A percentile compares a stretch with the other conserved stretches of the same genome.
Evolutionary conservation across 306 rosid genomes (phyloP).

Genomic region (Sesbania bispinosa): DNA sequence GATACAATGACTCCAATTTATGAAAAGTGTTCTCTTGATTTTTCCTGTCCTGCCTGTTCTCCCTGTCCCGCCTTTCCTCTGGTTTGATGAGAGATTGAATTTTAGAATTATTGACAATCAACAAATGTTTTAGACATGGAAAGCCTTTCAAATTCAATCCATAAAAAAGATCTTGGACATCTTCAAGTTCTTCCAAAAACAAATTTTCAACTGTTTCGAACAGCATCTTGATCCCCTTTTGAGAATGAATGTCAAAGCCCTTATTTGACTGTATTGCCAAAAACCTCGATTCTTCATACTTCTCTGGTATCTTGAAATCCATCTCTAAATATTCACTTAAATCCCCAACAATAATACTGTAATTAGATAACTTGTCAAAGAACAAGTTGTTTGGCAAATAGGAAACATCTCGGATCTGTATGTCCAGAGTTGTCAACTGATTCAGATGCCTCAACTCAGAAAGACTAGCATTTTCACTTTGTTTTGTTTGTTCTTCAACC

Average conservation of each 20-base stretch:
- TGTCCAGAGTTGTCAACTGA: conserved; percentile 20
- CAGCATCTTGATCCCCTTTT: conserved; percentile 28
- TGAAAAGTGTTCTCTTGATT: conserved; percentile 19
- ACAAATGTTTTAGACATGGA: conserved; percentile 32
- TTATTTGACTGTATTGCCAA: conserved; percentile 26
- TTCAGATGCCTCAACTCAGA: conserved; percentile 30
- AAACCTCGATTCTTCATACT: background rate
- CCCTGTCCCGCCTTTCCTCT: background rate
- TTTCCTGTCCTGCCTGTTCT: too few relatives aligned
- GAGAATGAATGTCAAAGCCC: conserved; percentile 10
- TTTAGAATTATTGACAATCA: background rate
- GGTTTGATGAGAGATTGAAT: conserved; percentile 19
- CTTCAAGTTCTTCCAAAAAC: conserved; percentile 21
- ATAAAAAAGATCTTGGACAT: background rate
- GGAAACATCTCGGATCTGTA: conserved; percentile 16
- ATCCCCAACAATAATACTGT: conserved; percentile 40
- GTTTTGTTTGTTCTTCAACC: background rate
- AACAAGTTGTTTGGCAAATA: conserved; percentile 15
- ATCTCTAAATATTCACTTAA: background rate
- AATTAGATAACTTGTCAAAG: conserved; percentile 14
- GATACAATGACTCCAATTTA: conserved; percentile 22
- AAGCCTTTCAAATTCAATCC: conserved; percentile 21
- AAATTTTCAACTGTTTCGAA: conserved; percentile 34
- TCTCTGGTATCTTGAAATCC: conserved; percentile 22
- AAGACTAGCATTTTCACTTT: conserved; percentile 16